A percentile compares a stretch with the other conserved stretches of the same genome.
phyloP scores from a whole-genome alignment of 2,329 filamentous ascomycete genomes.

The Coniochaeta prunicola region DNA sequence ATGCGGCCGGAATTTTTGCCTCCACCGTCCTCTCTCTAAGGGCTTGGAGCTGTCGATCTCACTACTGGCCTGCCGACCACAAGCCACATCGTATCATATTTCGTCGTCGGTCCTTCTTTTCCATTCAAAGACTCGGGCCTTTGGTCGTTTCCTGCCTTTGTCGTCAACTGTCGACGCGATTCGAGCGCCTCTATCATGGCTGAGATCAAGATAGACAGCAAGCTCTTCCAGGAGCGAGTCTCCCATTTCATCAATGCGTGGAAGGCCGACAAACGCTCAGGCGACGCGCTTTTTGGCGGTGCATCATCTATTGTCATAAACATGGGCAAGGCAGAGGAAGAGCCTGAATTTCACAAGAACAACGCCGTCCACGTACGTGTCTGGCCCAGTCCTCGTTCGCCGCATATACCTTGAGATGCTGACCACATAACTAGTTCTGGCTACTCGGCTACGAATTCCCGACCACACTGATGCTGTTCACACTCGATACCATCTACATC shows the following conservation, averaged over 20 bases:
- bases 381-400: not conserved
- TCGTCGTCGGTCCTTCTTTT: not conserved
- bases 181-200: slow-evolving; percentile 41
- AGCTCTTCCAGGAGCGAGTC: slow-evolving; percentile 88
- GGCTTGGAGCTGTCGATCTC: not conserved
- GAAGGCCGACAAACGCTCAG: slow-evolving; percentile 91
- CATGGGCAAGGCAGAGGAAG: slow-evolving; percentile 92
- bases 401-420: slow-evolving; percentile 1
- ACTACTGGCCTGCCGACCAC: not conserved
- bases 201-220: slow-evolving; percentile 93
- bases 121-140: too few relatives aligned
- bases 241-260: slow-evolving; percentile 81
- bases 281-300: slow-evolving; percentile 78
- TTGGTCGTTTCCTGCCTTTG: not conserved
- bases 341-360: slow-evolving; percentile 84
- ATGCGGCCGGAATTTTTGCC: not conserved
- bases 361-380: slow-evolving; percentile 85
- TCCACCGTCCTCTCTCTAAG: not conserved
- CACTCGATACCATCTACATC: slow-evolving; percentile 78
- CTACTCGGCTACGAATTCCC: slow-evolving; percentile 97
- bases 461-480: slow-evolving; percentile 89
- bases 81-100: not conserved
- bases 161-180: not conserved
- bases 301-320: slow-evolving; percentile 80
- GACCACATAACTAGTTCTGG: slow-evolving; percentile 68